These are phyloP conservation scores for Hura crepitans DNA, from an alignment of 441 rosid genomes.

Conservation along the genomic window DNA sequence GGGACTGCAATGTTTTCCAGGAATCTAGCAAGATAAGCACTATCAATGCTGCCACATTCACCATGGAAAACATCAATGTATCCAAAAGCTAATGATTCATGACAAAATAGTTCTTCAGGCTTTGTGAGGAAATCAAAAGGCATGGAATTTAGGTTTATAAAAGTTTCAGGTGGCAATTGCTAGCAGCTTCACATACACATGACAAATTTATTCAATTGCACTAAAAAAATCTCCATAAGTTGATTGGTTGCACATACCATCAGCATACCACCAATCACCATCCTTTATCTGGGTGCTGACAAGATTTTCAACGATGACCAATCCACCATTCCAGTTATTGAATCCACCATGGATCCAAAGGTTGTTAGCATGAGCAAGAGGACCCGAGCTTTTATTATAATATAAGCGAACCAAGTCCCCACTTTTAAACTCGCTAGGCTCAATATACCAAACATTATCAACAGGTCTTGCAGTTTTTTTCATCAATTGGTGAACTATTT, in stretches of 20 bases:
- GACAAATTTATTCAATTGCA: conserved; percentile 1
- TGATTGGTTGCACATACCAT: conserved; percentile 40
- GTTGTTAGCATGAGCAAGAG: conserved; percentile 62
- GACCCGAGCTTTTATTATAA: conserved; percentile 73
- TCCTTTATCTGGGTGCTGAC: conserved; percentile 44
- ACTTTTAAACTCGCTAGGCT: conserved; percentile 61
- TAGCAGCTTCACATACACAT: conserved; percentile 6
- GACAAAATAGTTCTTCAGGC: neutral
- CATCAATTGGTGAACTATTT: conserved; percentile 39
- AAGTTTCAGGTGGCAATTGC: neutral
- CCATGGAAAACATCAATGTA: neutral
- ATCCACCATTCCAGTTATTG: conserved; percentile 72
- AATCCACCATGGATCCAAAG: conserved; percentile 89
- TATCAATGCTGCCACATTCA: neutral
- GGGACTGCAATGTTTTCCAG: neutral
- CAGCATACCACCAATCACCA: conserved; percentile 81
- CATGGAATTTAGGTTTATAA: neutral
- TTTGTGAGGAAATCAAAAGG: neutral
- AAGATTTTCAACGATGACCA: conserved; percentile 59
- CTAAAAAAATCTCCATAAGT: conserved; percentile 12
- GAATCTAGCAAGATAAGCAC: neutral
- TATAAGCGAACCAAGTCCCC: conserved; percentile 50
- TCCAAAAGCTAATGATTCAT: neutral
- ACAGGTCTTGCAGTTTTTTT: conserved; percentile 48
- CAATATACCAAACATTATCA: conserved; percentile 68